These are phyloP conservation scores for Achaetomiella virescens DNA, from an alignment of 495 filamentous ascomycete genomes.

Conservation along the genomic window DNA sequence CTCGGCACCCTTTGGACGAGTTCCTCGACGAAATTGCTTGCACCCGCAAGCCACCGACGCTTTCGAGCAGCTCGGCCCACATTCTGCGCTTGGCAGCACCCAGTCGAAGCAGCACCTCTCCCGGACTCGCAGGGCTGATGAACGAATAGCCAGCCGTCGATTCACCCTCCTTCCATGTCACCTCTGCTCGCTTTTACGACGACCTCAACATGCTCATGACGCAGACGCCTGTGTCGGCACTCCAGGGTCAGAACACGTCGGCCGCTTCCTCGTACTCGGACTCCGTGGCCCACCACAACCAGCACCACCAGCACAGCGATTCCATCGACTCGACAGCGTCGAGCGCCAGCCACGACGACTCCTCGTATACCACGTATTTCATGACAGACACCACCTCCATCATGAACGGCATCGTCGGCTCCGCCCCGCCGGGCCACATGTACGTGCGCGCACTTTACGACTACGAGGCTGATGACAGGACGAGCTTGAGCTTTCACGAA, in stretches of 20 bases:
- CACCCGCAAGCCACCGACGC: background rate
- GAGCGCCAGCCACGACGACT: conserved; percentile 32
- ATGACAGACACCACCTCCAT: conserved; percentile 27
- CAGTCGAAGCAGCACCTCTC: background rate
- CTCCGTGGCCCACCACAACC: background rate
- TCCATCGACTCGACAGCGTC: conserved; percentile 30
- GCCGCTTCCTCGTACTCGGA: conserved; percentile 26
- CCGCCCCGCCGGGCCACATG: conserved; percentile 68
- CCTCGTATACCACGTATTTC: conserved; percentile 18
- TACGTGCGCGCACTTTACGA: conserved; percentile 96
- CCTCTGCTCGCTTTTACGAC: conserved; percentile 13
- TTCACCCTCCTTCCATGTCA: conserved; percentile 8
- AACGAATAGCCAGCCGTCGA: background rate
- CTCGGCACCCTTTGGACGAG: conserved; percentile 1
- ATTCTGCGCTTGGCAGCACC: background rate
- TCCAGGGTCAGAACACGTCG: conserved; percentile 38
- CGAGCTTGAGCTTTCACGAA: conserved; percentile 89
- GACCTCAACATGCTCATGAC: conserved; percentile 47
- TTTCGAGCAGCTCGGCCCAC: background rate
- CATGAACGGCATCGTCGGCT: conserved; percentile 67
- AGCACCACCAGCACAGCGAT: conserved; percentile 13
- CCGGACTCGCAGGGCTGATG: background rate
- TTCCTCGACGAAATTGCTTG: background rate
- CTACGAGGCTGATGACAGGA: conserved; percentile 93
- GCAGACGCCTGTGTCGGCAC: conserved; percentile 43